A percentile compares a stretch with the other conserved stretches of the same genome.
These are phyloP conservation scores for Solanum neorickii DNA, from an alignment of 257 asterid species.

Conservation along the genomic window DNA sequence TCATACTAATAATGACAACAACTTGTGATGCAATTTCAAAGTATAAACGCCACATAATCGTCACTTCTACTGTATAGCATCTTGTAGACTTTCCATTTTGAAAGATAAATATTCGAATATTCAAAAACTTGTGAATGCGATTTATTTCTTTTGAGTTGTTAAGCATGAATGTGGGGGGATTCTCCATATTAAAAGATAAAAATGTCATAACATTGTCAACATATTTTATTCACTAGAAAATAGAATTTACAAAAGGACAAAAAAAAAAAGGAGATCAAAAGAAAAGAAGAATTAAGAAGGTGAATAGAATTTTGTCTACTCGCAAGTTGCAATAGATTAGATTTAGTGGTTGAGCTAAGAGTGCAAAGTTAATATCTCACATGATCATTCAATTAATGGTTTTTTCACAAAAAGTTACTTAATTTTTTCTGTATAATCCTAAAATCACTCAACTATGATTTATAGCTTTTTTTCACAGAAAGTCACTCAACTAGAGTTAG, in stretches of 20 bases:
- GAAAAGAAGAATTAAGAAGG: background rate
- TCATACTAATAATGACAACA: background rate
- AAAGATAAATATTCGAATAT: background rate
- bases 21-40: background rate
- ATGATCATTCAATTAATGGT: background rate
- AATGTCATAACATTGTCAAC: background rate
- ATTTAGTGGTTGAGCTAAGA: background rate
- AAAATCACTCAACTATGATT: background rate
- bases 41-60: background rate
- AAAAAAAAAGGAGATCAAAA: background rate
- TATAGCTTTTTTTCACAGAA: too few species aligned
- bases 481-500: background rate
- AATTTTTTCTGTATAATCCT: background rate
- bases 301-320: background rate
- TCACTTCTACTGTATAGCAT: background rate
- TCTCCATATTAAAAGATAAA: background rate
- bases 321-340: background rate
- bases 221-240: background rate
- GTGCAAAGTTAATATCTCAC: too few species aligned
- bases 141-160: constrained; percentile 3
- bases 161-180: background rate
- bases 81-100: background rate
- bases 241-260: background rate
- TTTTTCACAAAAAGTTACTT: background rate
- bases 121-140: background rate